Evolutionary conservation across 345 rosid genomes (phyloP).

Genomic region (Acer saccharum): DNA sequence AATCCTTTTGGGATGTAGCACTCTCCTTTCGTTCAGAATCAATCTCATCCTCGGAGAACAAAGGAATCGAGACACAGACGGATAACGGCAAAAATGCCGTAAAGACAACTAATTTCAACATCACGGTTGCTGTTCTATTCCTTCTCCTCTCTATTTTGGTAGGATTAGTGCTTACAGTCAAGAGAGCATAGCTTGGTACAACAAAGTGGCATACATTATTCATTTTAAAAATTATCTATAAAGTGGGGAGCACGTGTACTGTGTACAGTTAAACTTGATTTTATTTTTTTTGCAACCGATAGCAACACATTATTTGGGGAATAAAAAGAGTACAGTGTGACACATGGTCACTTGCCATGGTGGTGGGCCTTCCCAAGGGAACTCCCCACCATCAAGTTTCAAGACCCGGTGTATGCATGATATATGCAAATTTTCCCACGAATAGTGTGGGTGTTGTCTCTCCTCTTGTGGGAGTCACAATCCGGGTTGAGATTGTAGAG

Average conservation of each 20-base stretch:
- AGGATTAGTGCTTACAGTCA: slow-evolving; percentile 47
- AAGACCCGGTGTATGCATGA: too few species aligned
- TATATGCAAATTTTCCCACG: too few species aligned
- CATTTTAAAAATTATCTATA: neutral
- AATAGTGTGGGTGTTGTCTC: too few species aligned
- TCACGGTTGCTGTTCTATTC: slow-evolving; percentile 49
- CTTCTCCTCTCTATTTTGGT: slow-evolving; percentile 53
- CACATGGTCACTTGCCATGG: too few species aligned
- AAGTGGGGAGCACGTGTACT: neutral
- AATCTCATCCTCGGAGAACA: slow-evolving; percentile 27
- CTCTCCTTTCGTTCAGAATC: slow-evolving; percentile 31
- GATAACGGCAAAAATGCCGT: slow-evolving; percentile 13
- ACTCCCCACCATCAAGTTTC: too few species aligned
- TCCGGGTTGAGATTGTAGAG: too few species aligned
- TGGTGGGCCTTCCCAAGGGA: too few species aligned
- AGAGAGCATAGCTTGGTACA: slow-evolving; percentile 20
- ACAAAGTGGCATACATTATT: neutral
- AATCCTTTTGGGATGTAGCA: slow-evolving; percentile 72
- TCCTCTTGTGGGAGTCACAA: too few species aligned
- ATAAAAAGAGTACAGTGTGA: neutral
- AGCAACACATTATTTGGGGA: neutral
- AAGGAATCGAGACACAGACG: slow-evolving; percentile 4
- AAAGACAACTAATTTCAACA: slow-evolving; percentile 25
- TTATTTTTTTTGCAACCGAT: neutral
- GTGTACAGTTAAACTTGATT: neutral